Conservation (phyloP, 1,284 basidiomycete genomes). For the Austroboletus niveus region DNA sequence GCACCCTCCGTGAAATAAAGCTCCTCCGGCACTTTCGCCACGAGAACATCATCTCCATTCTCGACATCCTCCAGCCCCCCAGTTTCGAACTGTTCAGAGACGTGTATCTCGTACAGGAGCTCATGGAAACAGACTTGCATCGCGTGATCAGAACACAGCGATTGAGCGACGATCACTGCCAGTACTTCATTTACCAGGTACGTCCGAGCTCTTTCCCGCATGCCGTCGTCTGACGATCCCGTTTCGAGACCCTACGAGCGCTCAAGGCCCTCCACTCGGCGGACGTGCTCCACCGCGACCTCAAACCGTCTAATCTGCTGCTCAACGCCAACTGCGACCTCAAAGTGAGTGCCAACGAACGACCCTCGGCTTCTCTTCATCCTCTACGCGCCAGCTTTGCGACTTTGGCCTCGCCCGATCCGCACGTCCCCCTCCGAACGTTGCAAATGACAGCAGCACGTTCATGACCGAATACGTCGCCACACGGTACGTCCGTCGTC, state of each 20-base stretch:
- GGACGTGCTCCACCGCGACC: constrained; percentile 84
- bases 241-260: constrained; percentile 73
- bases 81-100: constrained; percentile 71
- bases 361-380: constrained; percentile 9
- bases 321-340: constrained; percentile 95
- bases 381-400: constrained; percentile 57
- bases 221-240: constrained; percentile 11
- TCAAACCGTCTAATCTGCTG: constrained; percentile 91
- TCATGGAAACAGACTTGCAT: constrained; percentile 91
- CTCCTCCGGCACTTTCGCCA: constrained; percentile 51
- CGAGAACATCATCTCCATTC: constrained; percentile 76
- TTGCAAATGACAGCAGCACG: constrained; percentile 78
- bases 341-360: constrained; percentile 52
- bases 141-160: constrained; percentile 85
- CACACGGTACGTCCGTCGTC: constrained; percentile 53
- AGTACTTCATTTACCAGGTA: constrained; percentile 95
- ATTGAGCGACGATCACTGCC: constrained; percentile 86
- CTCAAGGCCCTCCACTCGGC: constrained; percentile 92
- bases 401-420: constrained; percentile 92
- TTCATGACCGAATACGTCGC: constrained; percentile 97
- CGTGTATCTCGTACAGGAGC: constrained; percentile 86
- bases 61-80: constrained; percentile 70
- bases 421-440: constrained; percentile 75
- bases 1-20: constrained; percentile 86
- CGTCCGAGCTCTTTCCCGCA: constrained; percentile 5